Conservation (phyloP, 257 asterid genomes). For the Nicotiana paniculata region DNA sequence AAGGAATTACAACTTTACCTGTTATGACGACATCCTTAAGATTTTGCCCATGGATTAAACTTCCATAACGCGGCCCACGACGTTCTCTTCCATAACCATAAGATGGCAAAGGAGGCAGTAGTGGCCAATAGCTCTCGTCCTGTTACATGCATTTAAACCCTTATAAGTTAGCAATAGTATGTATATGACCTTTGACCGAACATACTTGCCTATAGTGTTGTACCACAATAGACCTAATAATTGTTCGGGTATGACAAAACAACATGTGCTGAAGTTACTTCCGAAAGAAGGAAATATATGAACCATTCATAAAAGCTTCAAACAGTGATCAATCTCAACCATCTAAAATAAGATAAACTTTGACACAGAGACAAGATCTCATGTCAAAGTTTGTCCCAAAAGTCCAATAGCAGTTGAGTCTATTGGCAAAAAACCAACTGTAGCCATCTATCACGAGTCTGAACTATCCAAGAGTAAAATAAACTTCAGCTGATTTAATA, state of each 20-base stretch:
- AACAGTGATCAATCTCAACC: not conserved
- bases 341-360: not conserved
- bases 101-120: slow-evolving; percentile 97
- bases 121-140: slow-evolving; percentile 77
- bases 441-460: no score
- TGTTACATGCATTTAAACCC: slow-evolving; percentile 27
- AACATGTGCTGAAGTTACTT: not conserved
- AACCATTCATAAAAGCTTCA: not conserved
- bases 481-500: no score
- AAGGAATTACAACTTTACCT: slow-evolving; percentile 31
- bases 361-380: not conserved
- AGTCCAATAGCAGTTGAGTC: not conserved
- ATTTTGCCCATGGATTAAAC: slow-evolving; percentile 90
- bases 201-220: not conserved
- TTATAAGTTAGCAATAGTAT: not conserved
- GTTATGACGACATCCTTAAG: slow-evolving; percentile 80
- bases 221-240: not conserved
- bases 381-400: not conserved
- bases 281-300: not conserved
- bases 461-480: no score
- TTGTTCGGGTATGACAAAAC: not conserved
- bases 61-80: slow-evolving; percentile 87
- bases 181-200: not conserved
- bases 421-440: not conserved
- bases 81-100: slow-evolving; percentile 86